phyloP scores from a whole-genome alignment of 768 basidiomycete species.

The Holtermanniella nyarrowii region DNA sequence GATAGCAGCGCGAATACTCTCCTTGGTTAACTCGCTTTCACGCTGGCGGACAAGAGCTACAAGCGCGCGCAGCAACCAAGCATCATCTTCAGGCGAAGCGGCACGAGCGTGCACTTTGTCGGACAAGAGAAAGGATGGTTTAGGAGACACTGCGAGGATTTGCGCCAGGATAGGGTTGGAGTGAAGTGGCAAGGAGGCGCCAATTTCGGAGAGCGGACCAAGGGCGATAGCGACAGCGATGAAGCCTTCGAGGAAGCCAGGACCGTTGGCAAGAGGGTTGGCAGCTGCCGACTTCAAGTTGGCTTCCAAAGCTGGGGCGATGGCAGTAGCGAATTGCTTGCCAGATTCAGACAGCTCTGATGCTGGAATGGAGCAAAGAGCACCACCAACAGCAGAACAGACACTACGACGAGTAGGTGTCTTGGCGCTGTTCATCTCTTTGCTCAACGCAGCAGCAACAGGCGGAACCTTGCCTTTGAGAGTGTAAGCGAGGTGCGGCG shows the following conservation, averaged over 20 bases:
- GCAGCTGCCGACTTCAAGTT: constrained; percentile 56
- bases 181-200: constrained; percentile 32
- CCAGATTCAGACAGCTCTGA: constrained; percentile 45
- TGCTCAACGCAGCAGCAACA: constrained; percentile 49
- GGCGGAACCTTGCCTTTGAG: constrained; percentile 49
- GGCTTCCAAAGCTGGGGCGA: constrained; percentile 58
- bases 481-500: constrained; percentile 52
- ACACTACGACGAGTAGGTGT: constrained; percentile 54
- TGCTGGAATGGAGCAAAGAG: constrained; percentile 46
- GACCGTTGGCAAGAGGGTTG: constrained; percentile 52
- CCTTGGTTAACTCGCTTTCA: constrained; percentile 11
- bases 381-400: constrained; percentile 53
- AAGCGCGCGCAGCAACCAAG: constrained; percentile 63
- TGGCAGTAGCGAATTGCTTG: constrained; percentile 48
- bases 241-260: constrained; percentile 75
- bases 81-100: constrained; percentile 52
- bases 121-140: constrained; percentile 77
- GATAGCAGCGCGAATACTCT: constrained; percentile 48
- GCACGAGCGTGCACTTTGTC: constrained; percentile 77
- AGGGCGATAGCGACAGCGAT: constrained; percentile 60
- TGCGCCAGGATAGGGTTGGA: constrained; percentile 29
- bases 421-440: constrained; percentile 64
- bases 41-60: constrained; percentile 42
- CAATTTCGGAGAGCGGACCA: constrained; percentile 50
- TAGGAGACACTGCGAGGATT: constrained; percentile 46